phyloP scores from a whole-genome alignment of 2,329 filamentous ascomycete species.

The Plenodomus lindquistii region DNA sequence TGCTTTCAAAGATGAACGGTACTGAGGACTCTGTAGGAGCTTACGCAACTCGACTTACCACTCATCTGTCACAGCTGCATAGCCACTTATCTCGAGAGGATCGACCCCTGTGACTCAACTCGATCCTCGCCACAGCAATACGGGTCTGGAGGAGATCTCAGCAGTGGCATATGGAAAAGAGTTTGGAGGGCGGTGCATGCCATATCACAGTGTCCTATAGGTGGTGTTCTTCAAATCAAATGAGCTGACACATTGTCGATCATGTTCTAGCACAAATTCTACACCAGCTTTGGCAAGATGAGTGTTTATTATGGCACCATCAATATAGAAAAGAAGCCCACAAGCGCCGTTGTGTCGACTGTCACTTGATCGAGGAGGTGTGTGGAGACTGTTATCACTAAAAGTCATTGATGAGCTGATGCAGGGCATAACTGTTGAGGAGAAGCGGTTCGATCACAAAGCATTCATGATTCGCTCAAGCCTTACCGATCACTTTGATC shows the following conservation, averaged over 20 bases:
- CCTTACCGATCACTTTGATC: conserved; percentile 48
- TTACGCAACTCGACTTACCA: conserved; percentile 9
- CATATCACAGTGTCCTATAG: not conserved
- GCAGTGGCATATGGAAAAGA: conserved; percentile 5
- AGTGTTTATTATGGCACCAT: conserved; percentile 25
- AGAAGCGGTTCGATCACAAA: conserved; percentile 40
- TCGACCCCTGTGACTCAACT: conserved; percentile 13
- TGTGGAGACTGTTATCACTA: conserved; percentile 43
- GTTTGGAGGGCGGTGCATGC: not conserved
- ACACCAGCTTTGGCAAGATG: not conserved
- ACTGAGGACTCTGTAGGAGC: not conserved
- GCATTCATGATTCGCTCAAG: conserved; percentile 34
- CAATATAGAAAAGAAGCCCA: conserved; percentile 33
- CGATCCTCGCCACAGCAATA: conserved; percentile 9
- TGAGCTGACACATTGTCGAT: not conserved
- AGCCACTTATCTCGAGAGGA: conserved; percentile 12
- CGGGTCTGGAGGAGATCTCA: conserved; percentile 5
- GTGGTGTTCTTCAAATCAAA: not conserved
- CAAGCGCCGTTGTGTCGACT: conserved; percentile 40
- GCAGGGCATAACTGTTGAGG: conserved; percentile 44
- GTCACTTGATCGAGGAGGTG: conserved; percentile 46
- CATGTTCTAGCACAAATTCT: not conserved
- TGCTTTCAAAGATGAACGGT: not conserved
- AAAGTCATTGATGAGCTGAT: conserved; percentile 47
- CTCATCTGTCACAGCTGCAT: conserved; percentile 15